Conservation (phyloP, 2,329 filamentous ascomycete species). For the Fonsecaea pugnacius region DNA sequence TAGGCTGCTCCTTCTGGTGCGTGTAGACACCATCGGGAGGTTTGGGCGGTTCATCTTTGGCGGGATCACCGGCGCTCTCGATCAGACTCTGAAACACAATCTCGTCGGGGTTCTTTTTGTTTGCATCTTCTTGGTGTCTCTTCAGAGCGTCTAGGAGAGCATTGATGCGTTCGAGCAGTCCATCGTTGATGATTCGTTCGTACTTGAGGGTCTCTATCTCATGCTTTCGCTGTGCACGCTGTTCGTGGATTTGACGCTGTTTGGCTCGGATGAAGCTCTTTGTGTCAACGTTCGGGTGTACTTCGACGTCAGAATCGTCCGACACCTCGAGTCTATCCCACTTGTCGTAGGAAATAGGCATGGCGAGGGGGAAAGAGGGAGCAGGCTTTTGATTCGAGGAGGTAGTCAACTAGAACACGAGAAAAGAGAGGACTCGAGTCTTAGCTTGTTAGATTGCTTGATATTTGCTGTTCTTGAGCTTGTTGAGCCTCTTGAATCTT, state of each 20-base stretch:
- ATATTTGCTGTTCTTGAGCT: no score
- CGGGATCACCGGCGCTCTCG: slow-evolving; percentile 72
- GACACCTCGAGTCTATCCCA: slow-evolving; percentile 89
- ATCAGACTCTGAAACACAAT: slow-evolving; percentile 88
- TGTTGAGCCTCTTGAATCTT: not conserved
- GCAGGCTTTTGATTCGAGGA: not conserved
- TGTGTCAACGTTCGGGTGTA: slow-evolving; percentile 99
- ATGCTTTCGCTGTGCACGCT: slow-evolving; percentile 80
- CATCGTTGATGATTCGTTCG: slow-evolving; percentile 87
- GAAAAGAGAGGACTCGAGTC: not conserved
- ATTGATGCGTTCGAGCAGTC: slow-evolving; percentile 81
- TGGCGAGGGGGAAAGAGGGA: slow-evolving; percentile 35
- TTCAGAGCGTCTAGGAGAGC: slow-evolving; percentile 74
- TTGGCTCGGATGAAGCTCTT: slow-evolving; percentile 97
- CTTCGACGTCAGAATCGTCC: slow-evolving; percentile 97
- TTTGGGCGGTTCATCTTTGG: slow-evolving; percentile 75
- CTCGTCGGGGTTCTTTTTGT: slow-evolving; percentile 70
- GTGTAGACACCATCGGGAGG: slow-evolving; percentile 78
- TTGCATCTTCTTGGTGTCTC: slow-evolving; percentile 70
- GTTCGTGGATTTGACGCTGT: slow-evolving; percentile 93
- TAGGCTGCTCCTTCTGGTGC: slow-evolving; percentile 74
- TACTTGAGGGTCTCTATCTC: slow-evolving; percentile 92
- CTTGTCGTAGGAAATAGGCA: slow-evolving; percentile 68
- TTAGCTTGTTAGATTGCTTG: not conserved
- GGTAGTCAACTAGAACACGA: not conserved